Evolutionary conservation across 192 early-diverging fungal genomes (phyloP), one percentile per base, ranked within the genome.

Genomic region (Lobosporangium transversale): DNA sequence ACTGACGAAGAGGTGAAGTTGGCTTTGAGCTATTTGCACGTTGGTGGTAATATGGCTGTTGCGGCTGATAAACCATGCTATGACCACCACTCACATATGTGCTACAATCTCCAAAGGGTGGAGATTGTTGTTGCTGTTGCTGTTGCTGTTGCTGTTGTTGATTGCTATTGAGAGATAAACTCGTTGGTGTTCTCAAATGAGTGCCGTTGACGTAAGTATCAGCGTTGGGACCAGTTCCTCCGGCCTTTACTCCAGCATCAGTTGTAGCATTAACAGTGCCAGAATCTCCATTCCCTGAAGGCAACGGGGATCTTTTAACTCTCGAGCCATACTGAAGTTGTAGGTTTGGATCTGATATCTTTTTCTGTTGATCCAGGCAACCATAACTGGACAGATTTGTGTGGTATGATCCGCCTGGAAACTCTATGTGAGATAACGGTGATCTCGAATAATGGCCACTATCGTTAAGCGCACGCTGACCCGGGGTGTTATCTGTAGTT

Each of bases 241-340:
- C 31, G 37, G 32, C 47, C 2, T n/a, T 40, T 50, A n/a, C 43
- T 21, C 45, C 53, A 29, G 37, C 14, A 44, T 2, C 47, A 18
- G 6, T 4, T 9, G 23, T 36, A 20, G 18, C 30, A 10, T 7
- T 20, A 12, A 21, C 33, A 23, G 26, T 21, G 23, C 24, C 47
- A 51, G 24, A 23, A n/a, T n/a, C n/a, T n/a, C n/a, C n/a, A n/a
- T n/a, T n/a, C n/a, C n/a, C n/a, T n/a, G n/a, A n/a, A n/a, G n/a
- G n/a, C 42, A 24, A 43, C 35, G 24, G 37, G 20, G 55, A 49
- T 32, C 71, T 52, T 29, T 66, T 76, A 21, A 62, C 47, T 26
- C 64, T 60, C 5, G 63, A 36, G 1, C 71, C 64, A 20, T 76
- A 76, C 30, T 75, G 56, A 0, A 61, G 57, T 24, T 64, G 62